Conservation (phyloP, 352 stramenopile genomes). For the Peronospora belbahrii region DNA sequence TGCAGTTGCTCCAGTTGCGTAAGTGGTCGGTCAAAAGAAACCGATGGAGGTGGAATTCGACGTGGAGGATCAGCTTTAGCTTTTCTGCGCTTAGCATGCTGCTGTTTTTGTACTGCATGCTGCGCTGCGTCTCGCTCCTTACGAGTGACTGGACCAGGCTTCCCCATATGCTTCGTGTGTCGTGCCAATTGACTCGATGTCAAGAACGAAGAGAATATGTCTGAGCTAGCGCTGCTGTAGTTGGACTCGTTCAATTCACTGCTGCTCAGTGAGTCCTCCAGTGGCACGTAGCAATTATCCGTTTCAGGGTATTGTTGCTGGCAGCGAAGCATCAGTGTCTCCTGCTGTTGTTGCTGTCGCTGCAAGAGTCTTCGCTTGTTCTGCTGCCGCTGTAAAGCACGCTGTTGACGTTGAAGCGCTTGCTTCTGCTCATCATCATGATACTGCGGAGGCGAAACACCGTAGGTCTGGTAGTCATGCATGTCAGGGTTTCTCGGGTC, state of each 20-base stretch:
- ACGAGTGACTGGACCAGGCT: slow-evolving; percentile 29
- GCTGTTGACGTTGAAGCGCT: slow-evolving; percentile 27
- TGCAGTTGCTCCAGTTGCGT: slow-evolving; percentile 26
- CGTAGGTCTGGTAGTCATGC: slow-evolving; percentile 20
- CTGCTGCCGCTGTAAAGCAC: slow-evolving; percentile 21
- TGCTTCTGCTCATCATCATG: slow-evolving; percentile 16
- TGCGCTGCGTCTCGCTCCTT: slow-evolving; percentile 10
- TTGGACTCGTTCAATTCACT: slow-evolving; percentile 32
- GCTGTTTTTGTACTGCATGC: slow-evolving; percentile 10
- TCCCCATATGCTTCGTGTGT: slow-evolving; percentile 44
- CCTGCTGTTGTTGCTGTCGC: slow-evolving; percentile 23
- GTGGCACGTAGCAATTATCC: slow-evolving; percentile 10
- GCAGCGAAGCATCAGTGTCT: slow-evolving; percentile 9
- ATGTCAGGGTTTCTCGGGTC: slow-evolving; percentile 21
- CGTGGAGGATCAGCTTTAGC: slow-evolving; percentile 1
- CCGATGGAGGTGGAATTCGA: background rate
- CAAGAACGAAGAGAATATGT: slow-evolving; percentile 19
- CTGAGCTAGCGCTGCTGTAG: slow-evolving; percentile 12
- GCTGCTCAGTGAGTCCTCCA: slow-evolving; percentile 10
- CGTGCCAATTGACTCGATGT: slow-evolving; percentile 43
- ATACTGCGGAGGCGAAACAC: slow-evolving; percentile 12
- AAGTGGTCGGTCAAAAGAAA: slow-evolving; percentile 18
- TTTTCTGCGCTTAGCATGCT: slow-evolving; percentile 4
- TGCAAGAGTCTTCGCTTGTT: slow-evolving; percentile 23
- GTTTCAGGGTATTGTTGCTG: slow-evolving; percentile 9